Evolutionary conservation across 2,329 filamentous ascomycete species (phyloP).

Genomic region (Aspergillus aculeatus): DNA sequence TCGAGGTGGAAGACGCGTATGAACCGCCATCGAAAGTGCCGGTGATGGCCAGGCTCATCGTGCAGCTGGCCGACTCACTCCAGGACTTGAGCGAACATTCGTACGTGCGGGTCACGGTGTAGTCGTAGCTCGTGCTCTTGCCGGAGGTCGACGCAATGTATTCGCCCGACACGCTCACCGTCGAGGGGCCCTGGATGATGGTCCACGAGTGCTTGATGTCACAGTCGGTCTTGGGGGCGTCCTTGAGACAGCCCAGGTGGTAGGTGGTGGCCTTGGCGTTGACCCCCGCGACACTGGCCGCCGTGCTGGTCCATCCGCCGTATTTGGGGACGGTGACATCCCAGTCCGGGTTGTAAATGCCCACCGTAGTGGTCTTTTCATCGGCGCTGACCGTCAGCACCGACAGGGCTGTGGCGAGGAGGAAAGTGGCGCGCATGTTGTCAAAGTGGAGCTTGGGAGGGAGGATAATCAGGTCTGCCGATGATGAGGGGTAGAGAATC

Average conservation of each 20-base stretch:
- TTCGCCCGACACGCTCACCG: slow-evolving; percentile 18
- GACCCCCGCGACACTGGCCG: slow-evolving; percentile 23
- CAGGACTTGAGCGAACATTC: slow-evolving; percentile 20
- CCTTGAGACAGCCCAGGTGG: slow-evolving; percentile 21
- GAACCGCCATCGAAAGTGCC: slow-evolving; percentile 8
- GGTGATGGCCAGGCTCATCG: slow-evolving; percentile 14
- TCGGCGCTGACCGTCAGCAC: neutral
- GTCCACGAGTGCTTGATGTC: slow-evolving; percentile 22
- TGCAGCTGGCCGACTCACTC: slow-evolving; percentile 20
- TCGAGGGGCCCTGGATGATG: slow-evolving; percentile 24
- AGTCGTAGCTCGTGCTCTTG: slow-evolving; percentile 8
- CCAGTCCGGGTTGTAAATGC: slow-evolving; percentile 15
- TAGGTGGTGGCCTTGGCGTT: slow-evolving; percentile 25
- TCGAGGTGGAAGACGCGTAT: neutral
- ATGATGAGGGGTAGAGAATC: too few relatives aligned
- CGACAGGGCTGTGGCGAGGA: neutral
- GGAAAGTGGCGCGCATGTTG: slow-evolving; percentile 3
- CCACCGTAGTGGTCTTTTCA: slow-evolving; percentile 12
- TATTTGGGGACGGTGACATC: neutral
- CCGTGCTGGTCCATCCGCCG: slow-evolving; percentile 18
- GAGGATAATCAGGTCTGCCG: neutral
- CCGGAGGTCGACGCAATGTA: slow-evolving; percentile 20
- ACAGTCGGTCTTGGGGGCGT: slow-evolving; percentile 25
- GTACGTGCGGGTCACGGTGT: slow-evolving; percentile 20
- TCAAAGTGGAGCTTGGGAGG: neutral